phyloP scores from a whole-genome alignment of 305 asterid species.

The Fraxinus floribunda region DNA sequence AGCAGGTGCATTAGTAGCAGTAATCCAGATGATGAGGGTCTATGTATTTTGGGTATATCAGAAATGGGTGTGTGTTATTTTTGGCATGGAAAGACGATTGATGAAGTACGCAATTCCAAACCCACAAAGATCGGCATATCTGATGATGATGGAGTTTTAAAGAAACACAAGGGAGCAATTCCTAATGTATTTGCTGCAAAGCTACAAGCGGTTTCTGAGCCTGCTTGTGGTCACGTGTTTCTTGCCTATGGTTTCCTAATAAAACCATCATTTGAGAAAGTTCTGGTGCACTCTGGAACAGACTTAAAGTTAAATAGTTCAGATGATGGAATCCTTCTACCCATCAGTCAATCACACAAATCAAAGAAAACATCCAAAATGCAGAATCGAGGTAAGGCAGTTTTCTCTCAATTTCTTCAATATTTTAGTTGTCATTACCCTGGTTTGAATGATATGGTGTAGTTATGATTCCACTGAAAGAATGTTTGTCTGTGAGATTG shows the following conservation, averaged over 20 bases:
- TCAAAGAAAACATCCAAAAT: slow-evolving; percentile 44
- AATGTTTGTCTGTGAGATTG: neutral
- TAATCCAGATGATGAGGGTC: slow-evolving; percentile 45
- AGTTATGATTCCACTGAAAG: neutral
- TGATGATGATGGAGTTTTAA: slow-evolving; percentile 44
- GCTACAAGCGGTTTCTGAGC: slow-evolving; percentile 50
- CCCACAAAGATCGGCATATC: slow-evolving; percentile 67
- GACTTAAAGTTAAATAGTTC: slow-evolving; percentile 58
- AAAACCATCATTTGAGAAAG: slow-evolving; percentile 76
- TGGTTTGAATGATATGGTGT: neutral
- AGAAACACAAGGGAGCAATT: slow-evolving; percentile 56
- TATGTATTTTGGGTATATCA: slow-evolving; percentile 76
- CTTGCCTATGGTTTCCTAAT: slow-evolving; percentile 77
- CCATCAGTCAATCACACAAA: slow-evolving; percentile 52
- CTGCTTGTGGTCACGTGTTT: slow-evolving; percentile 55
- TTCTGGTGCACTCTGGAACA: slow-evolving; percentile 62
- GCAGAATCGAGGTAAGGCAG: slow-evolving; percentile 49
- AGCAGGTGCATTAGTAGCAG: slow-evolving; percentile 36
- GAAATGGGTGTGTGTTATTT: slow-evolving; percentile 86
- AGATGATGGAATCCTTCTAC: slow-evolving; percentile 70
- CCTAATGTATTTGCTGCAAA: slow-evolving; percentile 79
- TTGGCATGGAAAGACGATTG: slow-evolving; percentile 69
- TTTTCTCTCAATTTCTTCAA: neutral
- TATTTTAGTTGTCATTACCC: neutral
- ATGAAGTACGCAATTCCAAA: slow-evolving; percentile 59